Evolutionary conservation across 1,284 basidiomycete genomes (phyloP), one percentile per base, ranked within the genome.

Genomic region (Trametes sp.): DNA sequence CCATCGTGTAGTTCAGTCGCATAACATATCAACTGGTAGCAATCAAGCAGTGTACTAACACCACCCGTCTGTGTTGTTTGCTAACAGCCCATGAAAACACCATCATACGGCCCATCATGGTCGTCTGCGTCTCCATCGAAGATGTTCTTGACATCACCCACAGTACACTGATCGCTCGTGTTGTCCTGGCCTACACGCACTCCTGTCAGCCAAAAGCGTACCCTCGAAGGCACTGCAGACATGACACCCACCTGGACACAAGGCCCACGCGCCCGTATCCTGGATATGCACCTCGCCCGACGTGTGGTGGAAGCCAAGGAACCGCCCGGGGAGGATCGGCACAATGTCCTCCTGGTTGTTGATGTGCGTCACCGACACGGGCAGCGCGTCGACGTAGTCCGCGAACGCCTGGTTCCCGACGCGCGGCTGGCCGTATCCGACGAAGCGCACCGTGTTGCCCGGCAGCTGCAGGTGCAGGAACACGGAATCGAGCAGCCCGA

Each of bases 231-330:
- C 35, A 48, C 4, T 16, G 21, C 11, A 24, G 11, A 19, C n/a
- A n/a, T 13, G 6, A 1, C 14, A 28, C 59, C 33, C 36, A 73
- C 85, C 86, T 0, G 82, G 77, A 64, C 85, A 86, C 0, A 71
- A 65, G 19, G 75, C 74, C 85, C 87, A 89, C 28, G 76, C 74
- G 4, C 73, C 76, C 1, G 76, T 76, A 33, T 80, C 80, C 57
- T 79, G 64, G 52, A 89, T 88, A 65, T 89, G 87, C 10, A 84
- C 76, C 73, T 90, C 88, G 3, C 87, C 87, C 0, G 79, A 77
- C 0, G 84, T 77, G 65, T 90, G 88, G 26, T 79, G 78, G 74
- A 75, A 90, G 2, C 81, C 87, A 36, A 88, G 64, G 73, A 68
- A 69, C 35, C 69, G 36, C 6, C 83, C 84, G 35, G 68, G 64